Evolutionary conservation across 768 basidiomycete species (phyloP).

Genomic region (Trametes cinnabarina): DNA sequence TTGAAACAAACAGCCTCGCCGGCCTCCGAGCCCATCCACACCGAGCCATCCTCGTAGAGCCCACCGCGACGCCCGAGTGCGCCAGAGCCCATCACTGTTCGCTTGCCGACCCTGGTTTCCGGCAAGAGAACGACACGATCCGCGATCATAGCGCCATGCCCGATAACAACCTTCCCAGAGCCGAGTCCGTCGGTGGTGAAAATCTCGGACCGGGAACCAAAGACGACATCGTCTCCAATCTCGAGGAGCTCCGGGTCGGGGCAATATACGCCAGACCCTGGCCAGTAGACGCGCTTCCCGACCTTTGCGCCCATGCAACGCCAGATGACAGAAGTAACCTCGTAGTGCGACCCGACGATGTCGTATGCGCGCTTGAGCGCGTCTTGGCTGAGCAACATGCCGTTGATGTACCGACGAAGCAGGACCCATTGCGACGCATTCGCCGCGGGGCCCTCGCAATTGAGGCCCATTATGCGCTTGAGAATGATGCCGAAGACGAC

Average conservation of each 20-base stretch:
- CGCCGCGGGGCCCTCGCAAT: constrained; percentile 28
- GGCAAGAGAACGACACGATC: constrained; percentile 48
- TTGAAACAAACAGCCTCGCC: constrained; percentile 36
- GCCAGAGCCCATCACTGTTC: constrained; percentile 48
- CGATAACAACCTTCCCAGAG: constrained; percentile 39
- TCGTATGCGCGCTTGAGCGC: constrained; percentile 39
- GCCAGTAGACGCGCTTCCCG: constrained; percentile 50
- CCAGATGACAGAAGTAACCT: constrained; percentile 44
- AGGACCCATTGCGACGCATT: constrained; percentile 33
- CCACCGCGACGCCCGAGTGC: constrained; percentile 41
- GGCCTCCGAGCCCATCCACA: constrained; percentile 46
- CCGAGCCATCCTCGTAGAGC: constrained; percentile 42
- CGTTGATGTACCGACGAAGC: constrained; percentile 41
- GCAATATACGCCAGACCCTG: constrained; percentile 45
- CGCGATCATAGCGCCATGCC: constrained; percentile 50
- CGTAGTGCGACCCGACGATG: constrained; percentile 47
- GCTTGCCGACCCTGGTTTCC: constrained; percentile 38
- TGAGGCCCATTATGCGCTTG: constrained; percentile 43
- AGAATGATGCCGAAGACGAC: constrained; percentile 39
- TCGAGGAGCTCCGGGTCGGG: constrained; percentile 48
- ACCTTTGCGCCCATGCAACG: constrained; percentile 50
- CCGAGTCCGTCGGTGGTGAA: constrained; percentile 46
- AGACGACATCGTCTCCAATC: constrained; percentile 49
- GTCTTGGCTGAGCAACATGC: constrained; percentile 37
- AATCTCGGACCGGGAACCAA: constrained; percentile 45